These are phyloP conservation scores for Colletotrichum incanum DNA, from an alignment of 2,329 filamentous ascomycete species.

Conservation along the genomic window DNA sequence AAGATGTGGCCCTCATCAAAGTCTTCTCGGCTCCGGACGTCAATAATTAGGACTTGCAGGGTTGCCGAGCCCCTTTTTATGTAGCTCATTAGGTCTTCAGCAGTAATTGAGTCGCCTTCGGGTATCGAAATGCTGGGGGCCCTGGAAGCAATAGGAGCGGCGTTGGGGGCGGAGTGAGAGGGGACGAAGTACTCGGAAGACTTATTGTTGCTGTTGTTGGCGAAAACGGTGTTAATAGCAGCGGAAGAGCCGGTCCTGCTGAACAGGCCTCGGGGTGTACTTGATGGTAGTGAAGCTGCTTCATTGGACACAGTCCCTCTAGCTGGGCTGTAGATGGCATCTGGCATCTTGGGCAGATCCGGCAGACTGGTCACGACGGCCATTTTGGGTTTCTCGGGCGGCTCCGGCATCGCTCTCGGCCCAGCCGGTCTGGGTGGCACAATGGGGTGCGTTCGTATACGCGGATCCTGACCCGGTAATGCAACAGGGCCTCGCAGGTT, in stretches of 20 bases:
- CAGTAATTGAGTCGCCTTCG: slow-evolving; percentile 72
- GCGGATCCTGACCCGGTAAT: slow-evolving; percentile 65
- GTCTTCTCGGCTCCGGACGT: slow-evolving; percentile 83
- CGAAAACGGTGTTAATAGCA: slow-evolving; percentile 47
- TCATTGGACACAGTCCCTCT: slow-evolving; percentile 79
- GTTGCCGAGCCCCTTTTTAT: slow-evolving; percentile 65
- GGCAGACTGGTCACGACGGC: slow-evolving; percentile 68
- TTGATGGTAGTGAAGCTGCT: slow-evolving; percentile 75
- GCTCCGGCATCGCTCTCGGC: slow-evolving; percentile 67
- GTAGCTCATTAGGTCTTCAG: slow-evolving; percentile 80
- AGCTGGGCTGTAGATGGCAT: slow-evolving; percentile 84
- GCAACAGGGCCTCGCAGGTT: slow-evolving; percentile 65
- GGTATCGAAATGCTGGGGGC: slow-evolving; percentile 57
- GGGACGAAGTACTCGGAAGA: slow-evolving; percentile 54
- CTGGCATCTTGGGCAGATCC: slow-evolving; percentile 78
- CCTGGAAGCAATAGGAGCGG: slow-evolving; percentile 52
- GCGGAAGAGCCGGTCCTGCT: slow-evolving; percentile 61
- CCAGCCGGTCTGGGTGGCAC: slow-evolving; percentile 58
- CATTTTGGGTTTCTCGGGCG: slow-evolving; percentile 59
- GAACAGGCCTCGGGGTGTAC: slow-evolving; percentile 75
- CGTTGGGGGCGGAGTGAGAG: slow-evolving; percentile 47
- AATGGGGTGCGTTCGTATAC: slow-evolving; percentile 66
- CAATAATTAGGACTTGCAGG: slow-evolving; percentile 84
- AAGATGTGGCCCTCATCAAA: slow-evolving; percentile 94
- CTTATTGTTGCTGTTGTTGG: slow-evolving; percentile 42